Evolutionary conservation across 495 filamentous ascomycete species (phyloP), one percentile per base, ranked within the genome.

Genomic region (Daldinia vernicosa): DNA sequence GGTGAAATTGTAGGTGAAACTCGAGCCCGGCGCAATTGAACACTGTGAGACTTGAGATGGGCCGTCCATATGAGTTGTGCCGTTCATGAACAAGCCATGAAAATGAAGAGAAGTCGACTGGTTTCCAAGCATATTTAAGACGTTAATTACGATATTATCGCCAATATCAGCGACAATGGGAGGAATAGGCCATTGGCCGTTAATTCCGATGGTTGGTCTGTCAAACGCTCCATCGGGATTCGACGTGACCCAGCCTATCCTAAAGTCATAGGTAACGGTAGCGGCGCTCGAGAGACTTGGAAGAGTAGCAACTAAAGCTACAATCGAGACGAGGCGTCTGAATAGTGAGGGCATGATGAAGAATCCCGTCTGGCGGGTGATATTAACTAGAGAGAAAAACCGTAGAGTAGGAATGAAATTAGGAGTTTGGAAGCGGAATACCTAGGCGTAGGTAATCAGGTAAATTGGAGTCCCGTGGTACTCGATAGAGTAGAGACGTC

Each of bases 111-210:
- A 88, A 3, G 92, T 90, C 27, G 80, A 80, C 72, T 93, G 84
- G 73, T 94, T 87, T 11, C 88, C 91, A 5, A 96, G 85, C 22
- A 85, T 83, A 77, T 96, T 96, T 71, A 88, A 79, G 70, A 91
- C 84, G 61, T 93, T 89, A 59, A 94, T 85, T 43, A 95, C 78
- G 32, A 96, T 70, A 27, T 81, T 84, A 75, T 95, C 93, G 54
- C 92, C 92, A 56, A 90, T 82, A 52, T 88, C 86, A 37, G 88
- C 90, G 55, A 88, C 84, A 58, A 95, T 90, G 15, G 81, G 78
- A 5, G 91, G 92, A 52, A 90, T 78, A 1, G 92, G 92, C 91
- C 91, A 95, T 83, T 92, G 81, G 0, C 86, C 88, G 75, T 96
- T 96, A 83, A 95, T 92, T 47, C 91, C 91, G 74, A 96, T 93